Base-by-base conservation (phyloP, 2,329 filamentous ascomycete genomes). In the Pseudogymnoascus sp. region DNA sequence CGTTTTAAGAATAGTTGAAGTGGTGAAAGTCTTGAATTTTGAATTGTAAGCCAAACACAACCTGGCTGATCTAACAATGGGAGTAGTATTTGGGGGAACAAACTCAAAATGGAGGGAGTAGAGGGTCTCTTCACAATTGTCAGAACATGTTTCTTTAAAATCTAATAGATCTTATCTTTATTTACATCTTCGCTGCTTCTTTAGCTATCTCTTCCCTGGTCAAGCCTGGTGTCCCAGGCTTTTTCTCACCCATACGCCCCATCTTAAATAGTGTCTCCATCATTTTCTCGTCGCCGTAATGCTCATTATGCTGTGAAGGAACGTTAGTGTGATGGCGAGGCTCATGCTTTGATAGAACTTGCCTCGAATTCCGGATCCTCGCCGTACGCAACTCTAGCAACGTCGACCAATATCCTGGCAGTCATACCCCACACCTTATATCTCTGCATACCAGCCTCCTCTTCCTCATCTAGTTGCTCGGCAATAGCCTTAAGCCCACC, bases 391-490 rank as follows among this genome's bases (percentile, higher is more conserved):
- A 95, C 80, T 63, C 89, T 79, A 33, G 92, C 92, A 3, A 88
- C 87, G 74, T 97, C 92, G 4, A 96, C 89, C 59, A 96, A 72
- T 59, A 97, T 92, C 58, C 90, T 79, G 2, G 90, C 92, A 59
- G 92, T 97, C 90, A 97, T 92, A 13, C 92, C 92, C 82, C 92
- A 96, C 3, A 97, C 91, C 66, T 88, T 85, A 74, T 94, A 96
- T 35, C 88, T 78, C 39, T 75, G 75, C 45, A 79, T 65, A 8
- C 71, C 68, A 2, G 76, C 76, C 3, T 73, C 69, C 9, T 73
- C 71, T 62, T 79, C 74, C 63, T 75, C 76, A 61, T 82, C 75
- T 13, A 79, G 66, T 62, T 72, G 68, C 61, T 76, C 74, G 3
- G 72, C 73, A 52, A 76, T 68, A 39, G 75, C 72, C 59, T 75